phyloP scores from a whole-genome alignment of 306 rosid species.

The Hylodesmum podocarpum region DNA sequence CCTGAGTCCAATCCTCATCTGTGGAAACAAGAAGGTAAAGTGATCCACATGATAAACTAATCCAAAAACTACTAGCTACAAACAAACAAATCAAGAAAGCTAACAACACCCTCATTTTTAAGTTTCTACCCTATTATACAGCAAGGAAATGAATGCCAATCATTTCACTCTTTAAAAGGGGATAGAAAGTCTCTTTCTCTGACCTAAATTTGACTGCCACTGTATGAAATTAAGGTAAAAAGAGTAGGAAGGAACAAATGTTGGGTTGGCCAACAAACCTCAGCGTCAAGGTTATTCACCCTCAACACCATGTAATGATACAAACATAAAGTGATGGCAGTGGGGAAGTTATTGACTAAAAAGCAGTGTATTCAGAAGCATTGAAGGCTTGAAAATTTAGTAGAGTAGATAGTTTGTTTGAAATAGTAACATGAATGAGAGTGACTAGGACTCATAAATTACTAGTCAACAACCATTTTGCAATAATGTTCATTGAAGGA shows the following conservation, averaged over 20 bases:
- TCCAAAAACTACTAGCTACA: background rate
- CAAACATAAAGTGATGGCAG: constrained; percentile 21
- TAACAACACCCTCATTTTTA: background rate
- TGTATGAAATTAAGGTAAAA: constrained; percentile 4
- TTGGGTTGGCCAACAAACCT: constrained; percentile 62
- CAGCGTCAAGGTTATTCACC: constrained; percentile 29
- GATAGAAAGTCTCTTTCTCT: constrained; percentile 11
- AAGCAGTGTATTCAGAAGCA: background rate
- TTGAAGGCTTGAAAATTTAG: constrained; percentile 23
- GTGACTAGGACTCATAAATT: constrained; percentile 17
- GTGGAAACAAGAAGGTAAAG: constrained; percentile 15
- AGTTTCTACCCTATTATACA: constrained; percentile 20
- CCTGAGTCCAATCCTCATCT: constrained; percentile 19
- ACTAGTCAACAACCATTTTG: constrained; percentile 25
- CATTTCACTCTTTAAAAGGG: constrained; percentile 7
- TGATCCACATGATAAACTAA: constrained; percentile 15
- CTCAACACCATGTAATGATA: constrained; percentile 19
- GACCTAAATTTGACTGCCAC: constrained; percentile 4
- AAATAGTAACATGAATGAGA: constrained; percentile 12
- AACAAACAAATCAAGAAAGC: constrained; percentile 16
- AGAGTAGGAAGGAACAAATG: constrained; percentile 41
- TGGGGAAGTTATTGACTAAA: constrained; percentile 5
- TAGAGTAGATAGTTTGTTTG: constrained; percentile 8
- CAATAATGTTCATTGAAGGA: constrained; percentile 26
- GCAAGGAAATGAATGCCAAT: constrained; percentile 15